A percentile compares a stretch with the other conserved stretches of the same genome.
Evolutionary conservation across 306 rosid genomes (phyloP).

Genomic region (Aeschynomene evenia): DNA sequence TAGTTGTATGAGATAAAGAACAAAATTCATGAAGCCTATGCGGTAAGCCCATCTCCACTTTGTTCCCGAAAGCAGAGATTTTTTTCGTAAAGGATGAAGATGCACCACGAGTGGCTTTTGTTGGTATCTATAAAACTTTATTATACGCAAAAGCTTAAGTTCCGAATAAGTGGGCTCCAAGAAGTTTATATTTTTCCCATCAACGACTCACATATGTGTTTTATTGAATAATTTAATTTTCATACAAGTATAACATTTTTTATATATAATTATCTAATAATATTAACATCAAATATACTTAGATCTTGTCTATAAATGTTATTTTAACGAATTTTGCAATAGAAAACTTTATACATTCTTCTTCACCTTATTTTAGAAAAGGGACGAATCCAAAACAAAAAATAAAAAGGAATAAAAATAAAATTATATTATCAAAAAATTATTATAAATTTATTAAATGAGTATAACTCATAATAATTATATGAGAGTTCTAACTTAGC

Average conservation of each 20-base stretch:
- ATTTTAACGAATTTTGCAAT: neutral
- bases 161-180: neutral
- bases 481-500: too few species aligned
- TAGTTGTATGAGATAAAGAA: too few species aligned
- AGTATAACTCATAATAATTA: too few species aligned
- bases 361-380: neutral
- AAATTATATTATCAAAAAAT: too few species aligned
- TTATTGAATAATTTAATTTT: too few species aligned
- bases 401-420: too few species aligned
- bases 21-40: neutral
- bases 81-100: slow-evolving; percentile 3
- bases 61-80: slow-evolving; percentile 20
- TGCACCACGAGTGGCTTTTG: slow-evolving; percentile 15
- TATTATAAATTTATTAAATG: too few species aligned
- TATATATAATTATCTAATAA: too few species aligned
- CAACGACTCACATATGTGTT: neutral
- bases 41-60: slow-evolving; percentile 1
- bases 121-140: neutral
- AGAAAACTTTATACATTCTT: neutral
- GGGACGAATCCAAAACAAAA: too few species aligned
- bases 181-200: neutral
- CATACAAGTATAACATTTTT: too few species aligned
- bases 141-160: neutral
- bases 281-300: neutral
- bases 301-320: neutral